These are phyloP conservation scores for Sesbania bispinosa DNA, from an alignment of 306 rosid genomes.

Conservation along the genomic window DNA sequence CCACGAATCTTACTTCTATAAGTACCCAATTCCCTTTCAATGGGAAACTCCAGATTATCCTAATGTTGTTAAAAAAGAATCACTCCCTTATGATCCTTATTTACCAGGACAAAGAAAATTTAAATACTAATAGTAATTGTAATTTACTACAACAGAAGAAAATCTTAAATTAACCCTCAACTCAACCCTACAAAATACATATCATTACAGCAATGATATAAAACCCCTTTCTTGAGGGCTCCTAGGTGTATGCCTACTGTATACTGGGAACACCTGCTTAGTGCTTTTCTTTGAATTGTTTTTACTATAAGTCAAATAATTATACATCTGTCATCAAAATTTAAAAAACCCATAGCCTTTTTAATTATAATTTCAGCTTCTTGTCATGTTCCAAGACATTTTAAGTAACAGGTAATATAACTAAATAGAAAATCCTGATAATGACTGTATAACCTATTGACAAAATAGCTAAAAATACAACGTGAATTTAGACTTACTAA, in stretches of 20 bases:
- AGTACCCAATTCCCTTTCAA: not conserved
- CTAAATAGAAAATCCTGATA: constrained; percentile 1
- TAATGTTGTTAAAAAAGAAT: not conserved
- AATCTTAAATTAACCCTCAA: not conserved
- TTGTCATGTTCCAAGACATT: not conserved
- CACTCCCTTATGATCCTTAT: not conserved
- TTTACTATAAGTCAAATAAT: not conserved
- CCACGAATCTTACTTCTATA: not conserved
- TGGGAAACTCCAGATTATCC: not conserved
- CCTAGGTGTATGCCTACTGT: not conserved
- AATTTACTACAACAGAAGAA: not conserved
- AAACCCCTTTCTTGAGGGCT: not conserved
- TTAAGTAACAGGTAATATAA: not conserved
- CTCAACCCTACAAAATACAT: not conserved
- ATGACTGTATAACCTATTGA: not conserved
- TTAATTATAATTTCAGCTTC: not conserved
- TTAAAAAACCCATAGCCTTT: not conserved
- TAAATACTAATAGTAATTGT: not conserved
- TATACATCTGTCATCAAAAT: not conserved
- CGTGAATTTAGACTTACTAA: constrained; percentile 47
- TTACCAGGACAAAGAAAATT: not conserved
- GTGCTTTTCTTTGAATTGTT: not conserved
- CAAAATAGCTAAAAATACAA: not conserved
- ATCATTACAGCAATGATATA: not conserved
- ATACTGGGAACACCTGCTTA: not conserved